Base-by-base conservation (phyloP, 805 yeast genomes). In the Kodamaea restingae region DNA sequence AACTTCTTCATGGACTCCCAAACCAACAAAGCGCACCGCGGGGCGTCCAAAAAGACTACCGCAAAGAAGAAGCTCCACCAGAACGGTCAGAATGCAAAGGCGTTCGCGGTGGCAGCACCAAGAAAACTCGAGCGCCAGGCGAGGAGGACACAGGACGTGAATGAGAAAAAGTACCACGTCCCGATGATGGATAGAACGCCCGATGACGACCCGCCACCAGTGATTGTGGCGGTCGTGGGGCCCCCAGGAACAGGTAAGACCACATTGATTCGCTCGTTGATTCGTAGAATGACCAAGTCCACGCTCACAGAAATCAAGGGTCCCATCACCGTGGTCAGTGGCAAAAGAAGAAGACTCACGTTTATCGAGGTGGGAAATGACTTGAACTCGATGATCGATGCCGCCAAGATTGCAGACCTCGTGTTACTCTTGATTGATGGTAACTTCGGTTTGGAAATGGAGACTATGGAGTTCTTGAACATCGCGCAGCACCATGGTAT, bases 241-340 rank as follows among this genome's bases (percentile, higher is more conserved):
- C 99, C 99, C 9, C 95, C 96, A 7, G 99, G 99, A 11, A 93
- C 98, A 0, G 99, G 99, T 48, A 93, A 93, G 58, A 80, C 97
- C 11, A 91, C 98, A 0, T 70, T 93, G 54, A 87, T 93, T 54
- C 83, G 88, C 58, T 88, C 97, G 5, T 68, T 93, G 40, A 88
- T 93, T 4, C 76, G 91, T 61, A 70, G 97, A 58, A 75, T 87
- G 61, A 80, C 98, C 4, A 93, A 93, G 61, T 87, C 95, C 20
- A 77, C 93, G 0, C 62, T 93, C 32, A 71, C 78, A 24, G 98
- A 93, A 49, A 77, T 93, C 39, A 86, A 86, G 52, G 99, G 99
- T 7, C 98, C 99, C 11, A 81, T 95, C 36, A 93, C 99, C 0
- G 91, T 93, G 7, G 98, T 93, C 15, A 81, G 95, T 43, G 98